These are phyloP conservation scores for Cryptococcus deneoformans DNA, from an alignment of 1,284 basidiomycete genomes.

Conservation along the genomic window DNA sequence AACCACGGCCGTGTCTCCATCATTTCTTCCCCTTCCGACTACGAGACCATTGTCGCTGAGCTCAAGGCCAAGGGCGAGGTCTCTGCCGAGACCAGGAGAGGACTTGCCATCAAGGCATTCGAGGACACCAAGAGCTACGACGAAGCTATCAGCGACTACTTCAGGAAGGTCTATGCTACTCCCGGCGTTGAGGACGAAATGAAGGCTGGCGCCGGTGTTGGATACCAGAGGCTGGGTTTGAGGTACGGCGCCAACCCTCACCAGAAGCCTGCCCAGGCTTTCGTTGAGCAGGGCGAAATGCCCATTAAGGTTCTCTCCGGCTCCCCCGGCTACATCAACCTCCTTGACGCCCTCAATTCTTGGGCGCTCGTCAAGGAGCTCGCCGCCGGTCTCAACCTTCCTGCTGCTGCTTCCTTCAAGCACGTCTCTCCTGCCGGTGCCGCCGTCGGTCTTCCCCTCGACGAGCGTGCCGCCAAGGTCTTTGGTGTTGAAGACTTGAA, in stretches of 20 bases:
- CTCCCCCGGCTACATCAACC: slow-evolving; percentile 98
- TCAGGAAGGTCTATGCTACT: slow-evolving; percentile 91
- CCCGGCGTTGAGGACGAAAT: slow-evolving; percentile 64
- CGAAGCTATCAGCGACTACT: slow-evolving; percentile 93
- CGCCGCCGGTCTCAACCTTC: slow-evolving; percentile 71
- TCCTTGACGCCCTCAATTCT: slow-evolving; percentile 97
- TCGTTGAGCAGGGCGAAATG: slow-evolving; percentile 81
- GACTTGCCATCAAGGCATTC: slow-evolving; percentile 94
- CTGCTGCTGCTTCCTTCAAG: slow-evolving; percentile 99
- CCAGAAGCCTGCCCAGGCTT: slow-evolving; percentile 98
- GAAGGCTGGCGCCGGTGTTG: slow-evolving; percentile 58
- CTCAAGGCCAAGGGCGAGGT: slow-evolving; percentile 69
- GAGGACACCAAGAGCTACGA: slow-evolving; percentile 96
- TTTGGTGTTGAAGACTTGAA: slow-evolving; percentile 96
- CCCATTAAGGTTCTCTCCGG: slow-evolving; percentile 95
- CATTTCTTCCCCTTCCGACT: slow-evolving; percentile 93
- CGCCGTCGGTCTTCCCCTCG: slow-evolving; percentile 82
- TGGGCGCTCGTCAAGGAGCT: slow-evolving; percentile 96
- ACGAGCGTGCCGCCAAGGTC: slow-evolving; percentile 85
- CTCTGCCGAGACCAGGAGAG: slow-evolving; percentile 66
- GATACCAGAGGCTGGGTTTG: slow-evolving; percentile 79
- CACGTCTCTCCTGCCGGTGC: slow-evolving; percentile 98
- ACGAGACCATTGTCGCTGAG: slow-evolving; percentile 73
- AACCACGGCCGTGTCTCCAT: slow-evolving; percentile 94
- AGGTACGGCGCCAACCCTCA: slow-evolving; percentile 98